Conservation (phyloP, 2,329 filamentous ascomycete species). For the Aspergillus sp. region DNA sequence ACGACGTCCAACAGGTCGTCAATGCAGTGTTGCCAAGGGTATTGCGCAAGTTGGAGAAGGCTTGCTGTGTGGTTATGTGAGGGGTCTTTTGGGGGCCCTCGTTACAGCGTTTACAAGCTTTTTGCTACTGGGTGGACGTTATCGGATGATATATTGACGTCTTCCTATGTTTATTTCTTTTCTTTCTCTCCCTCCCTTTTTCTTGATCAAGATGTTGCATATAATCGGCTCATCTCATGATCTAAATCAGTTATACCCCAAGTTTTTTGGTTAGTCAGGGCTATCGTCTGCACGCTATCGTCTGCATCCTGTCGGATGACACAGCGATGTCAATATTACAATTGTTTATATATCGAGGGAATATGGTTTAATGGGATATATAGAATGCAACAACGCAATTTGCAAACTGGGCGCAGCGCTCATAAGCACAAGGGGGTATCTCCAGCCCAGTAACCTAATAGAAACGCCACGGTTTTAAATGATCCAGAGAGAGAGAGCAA, state of each 20-base stretch:
- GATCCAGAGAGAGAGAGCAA: not conserved
- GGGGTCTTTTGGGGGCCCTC: not conserved
- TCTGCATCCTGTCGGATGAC: too few species aligned
- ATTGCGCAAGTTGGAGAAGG: slow-evolving; percentile 57
- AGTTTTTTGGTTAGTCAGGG: not conserved
- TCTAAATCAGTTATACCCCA: not conserved
- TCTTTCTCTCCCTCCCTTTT: too few species aligned
- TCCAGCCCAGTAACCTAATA: not conserved
- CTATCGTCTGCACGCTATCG: too few species aligned
- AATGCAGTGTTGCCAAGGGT: slow-evolving; percentile 54
- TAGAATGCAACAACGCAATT: too few species aligned
- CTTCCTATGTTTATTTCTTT: not conserved
- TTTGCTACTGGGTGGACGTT: too few species aligned
- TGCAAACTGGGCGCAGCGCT: too few species aligned
- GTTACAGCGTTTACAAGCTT: too few species aligned
- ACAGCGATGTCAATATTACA: too few species aligned
- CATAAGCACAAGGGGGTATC: not conserved
- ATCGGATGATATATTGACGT: not conserved
- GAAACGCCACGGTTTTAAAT: not conserved
- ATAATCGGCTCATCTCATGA: not conserved
- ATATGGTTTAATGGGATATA: too few species aligned
- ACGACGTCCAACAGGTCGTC: slow-evolving; percentile 53
- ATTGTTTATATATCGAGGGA: too few species aligned
- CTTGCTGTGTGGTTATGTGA: slow-evolving; percentile 70
- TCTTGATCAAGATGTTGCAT: not conserved